These are phyloP conservation scores for Pseudopyricularia cyperi DNA, from an alignment of 2,329 filamentous ascomycete genomes.

Conservation along the genomic window DNA sequence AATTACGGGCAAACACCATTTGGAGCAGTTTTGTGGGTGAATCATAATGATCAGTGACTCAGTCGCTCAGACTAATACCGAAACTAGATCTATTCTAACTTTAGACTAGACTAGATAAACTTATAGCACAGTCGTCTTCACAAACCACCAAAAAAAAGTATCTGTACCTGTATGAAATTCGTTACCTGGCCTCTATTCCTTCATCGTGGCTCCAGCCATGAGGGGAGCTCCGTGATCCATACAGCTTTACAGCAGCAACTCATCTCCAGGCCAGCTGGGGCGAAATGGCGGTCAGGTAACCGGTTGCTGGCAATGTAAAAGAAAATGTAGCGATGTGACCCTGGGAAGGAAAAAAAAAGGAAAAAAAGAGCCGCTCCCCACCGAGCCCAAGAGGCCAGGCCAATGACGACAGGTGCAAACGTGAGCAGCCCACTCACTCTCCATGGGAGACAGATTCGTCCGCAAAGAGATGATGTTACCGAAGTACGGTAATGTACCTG, in stretches of 20 bases:
- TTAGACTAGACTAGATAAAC: not conserved
- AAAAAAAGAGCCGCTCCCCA: not conserved
- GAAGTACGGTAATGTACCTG: conserved; percentile 1
- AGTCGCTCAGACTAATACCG: not conserved
- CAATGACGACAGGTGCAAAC: not conserved
- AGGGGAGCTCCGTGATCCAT: not conserved
- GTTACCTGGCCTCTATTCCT: not conserved
- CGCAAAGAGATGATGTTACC: not conserved
- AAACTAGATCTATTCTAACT: not conserved
- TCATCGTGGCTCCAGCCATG: not conserved
- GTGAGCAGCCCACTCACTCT: not conserved
- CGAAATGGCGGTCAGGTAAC: not conserved
- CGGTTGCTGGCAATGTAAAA: not conserved
- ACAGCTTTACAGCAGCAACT: not conserved
- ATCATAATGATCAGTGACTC: not conserved
- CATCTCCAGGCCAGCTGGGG: not conserved
- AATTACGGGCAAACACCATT: not conserved
- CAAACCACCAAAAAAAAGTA: no score
- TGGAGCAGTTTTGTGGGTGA: not conserved
- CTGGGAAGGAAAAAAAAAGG: not conserved
- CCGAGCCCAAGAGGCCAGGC: not conserved
- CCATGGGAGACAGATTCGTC: not conserved
- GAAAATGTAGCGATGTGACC: not conserved
- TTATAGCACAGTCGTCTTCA: no score
- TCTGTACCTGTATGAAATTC: no score